phyloP scores from a whole-genome alignment of 148 eudicot species.

The Suaeda aralocaspica region DNA sequence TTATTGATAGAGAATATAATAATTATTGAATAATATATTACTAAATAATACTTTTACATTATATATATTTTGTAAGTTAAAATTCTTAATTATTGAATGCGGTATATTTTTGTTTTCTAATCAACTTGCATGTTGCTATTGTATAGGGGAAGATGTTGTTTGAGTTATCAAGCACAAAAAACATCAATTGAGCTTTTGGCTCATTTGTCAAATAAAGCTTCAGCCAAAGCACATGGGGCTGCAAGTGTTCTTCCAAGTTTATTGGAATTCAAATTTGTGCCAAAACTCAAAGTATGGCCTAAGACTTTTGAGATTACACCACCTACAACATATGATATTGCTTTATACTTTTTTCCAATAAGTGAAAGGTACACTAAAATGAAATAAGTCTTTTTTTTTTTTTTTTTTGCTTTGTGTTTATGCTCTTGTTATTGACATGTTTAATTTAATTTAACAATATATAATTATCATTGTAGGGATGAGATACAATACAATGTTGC shows the following conservation, averaged over 20 bases:
- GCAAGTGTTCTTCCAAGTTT: slow-evolving; percentile 9
- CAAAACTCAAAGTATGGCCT: slow-evolving; percentile 20
- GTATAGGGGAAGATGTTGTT: slow-evolving; percentile 8
- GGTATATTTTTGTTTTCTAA: too few species aligned
- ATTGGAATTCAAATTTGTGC: slow-evolving; percentile 9
- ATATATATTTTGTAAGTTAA: too few species aligned
- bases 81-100: too few species aligned
- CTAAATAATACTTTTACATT: too few species aligned
- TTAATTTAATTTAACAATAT: too few species aligned
- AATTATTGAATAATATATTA: too few species aligned
- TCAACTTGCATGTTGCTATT: too few species aligned
- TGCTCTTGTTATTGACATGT: too few species aligned
- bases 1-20: too few species aligned
- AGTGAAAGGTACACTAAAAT: slow-evolving; percentile 25
- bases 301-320: slow-evolving; percentile 9
- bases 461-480: slow-evolving; percentile 23
- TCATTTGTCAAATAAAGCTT: slow-evolving; percentile 25
- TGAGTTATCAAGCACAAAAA: neutral
- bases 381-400: too few species aligned
- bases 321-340: slow-evolving; percentile 21
- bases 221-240: slow-evolving; percentile 7
- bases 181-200: slow-evolving; percentile 8
- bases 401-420: too few species aligned
- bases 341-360: slow-evolving; percentile 24
- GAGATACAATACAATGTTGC: slow-evolving; percentile 10